A percentile compares a stretch with the other conserved stretches of the same genome.
These are phyloP conservation scores for Hortaea werneckii DNA, from an alignment of 2,329 filamentous ascomycete species.

Conservation along the genomic window DNA sequence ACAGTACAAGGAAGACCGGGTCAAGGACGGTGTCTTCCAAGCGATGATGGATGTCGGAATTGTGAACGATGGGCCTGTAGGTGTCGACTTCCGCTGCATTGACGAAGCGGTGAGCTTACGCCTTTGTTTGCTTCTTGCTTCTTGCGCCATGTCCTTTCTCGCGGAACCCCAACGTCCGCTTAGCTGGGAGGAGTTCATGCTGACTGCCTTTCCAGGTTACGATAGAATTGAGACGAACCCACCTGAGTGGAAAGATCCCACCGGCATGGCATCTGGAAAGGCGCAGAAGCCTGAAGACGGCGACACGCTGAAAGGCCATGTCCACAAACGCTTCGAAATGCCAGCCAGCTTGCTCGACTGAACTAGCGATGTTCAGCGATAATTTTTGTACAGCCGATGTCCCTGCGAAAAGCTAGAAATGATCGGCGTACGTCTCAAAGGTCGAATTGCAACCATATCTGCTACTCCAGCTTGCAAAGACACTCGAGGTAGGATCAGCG, in stretches of 20 bases:
- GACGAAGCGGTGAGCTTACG: constrained; percentile 41
- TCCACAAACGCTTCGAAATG: constrained; percentile 25
- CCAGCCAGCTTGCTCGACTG: constrained; percentile 28
- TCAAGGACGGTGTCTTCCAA: constrained; percentile 94
- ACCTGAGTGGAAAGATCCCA: constrained; percentile 29
- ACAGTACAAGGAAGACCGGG: constrained; percentile 60
- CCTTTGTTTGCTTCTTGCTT: not conserved
- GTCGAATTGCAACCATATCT: no score
- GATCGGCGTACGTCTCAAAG: no score
- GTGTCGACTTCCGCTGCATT: constrained; percentile 47
- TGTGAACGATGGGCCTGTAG: constrained; percentile 73
- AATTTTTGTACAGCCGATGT: not conserved
- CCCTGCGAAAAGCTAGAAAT: not conserved
- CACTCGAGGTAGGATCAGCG: no score
- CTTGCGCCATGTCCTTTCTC: not conserved
- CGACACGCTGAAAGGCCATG: constrained; percentile 21
- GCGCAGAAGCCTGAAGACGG: constrained; percentile 14
- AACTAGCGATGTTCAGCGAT: constrained; percentile 3
- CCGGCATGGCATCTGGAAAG: constrained; percentile 12
- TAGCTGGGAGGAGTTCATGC: not conserved
- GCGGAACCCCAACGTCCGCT: not conserved
- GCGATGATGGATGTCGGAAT: constrained; percentile 97
- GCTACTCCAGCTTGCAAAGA: no score
- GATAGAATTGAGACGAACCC: constrained; percentile 40
- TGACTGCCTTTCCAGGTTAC: constrained; percentile 31